phyloP scores from a whole-genome alignment of 768 basidiomycete species.

The Scleroderma bovista region DNA sequence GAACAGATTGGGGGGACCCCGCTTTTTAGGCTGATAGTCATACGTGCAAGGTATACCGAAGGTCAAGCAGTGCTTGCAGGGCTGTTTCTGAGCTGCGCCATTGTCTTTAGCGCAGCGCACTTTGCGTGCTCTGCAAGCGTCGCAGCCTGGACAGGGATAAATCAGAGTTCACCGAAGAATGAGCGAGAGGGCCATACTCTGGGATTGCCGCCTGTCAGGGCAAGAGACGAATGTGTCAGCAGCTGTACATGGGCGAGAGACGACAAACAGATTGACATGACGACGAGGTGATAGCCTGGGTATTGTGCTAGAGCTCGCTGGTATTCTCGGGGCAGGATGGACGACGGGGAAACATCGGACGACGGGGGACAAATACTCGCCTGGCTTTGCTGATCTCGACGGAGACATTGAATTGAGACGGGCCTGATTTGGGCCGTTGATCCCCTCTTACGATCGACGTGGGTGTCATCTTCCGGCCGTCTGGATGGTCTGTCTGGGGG shows the following conservation, averaged over 20 bases:
- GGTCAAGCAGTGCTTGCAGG: conserved; percentile 84
- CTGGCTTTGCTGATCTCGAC: background rate
- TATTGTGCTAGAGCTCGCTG: too few species aligned
- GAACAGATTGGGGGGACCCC: conserved; percentile 89
- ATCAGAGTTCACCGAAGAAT: conserved; percentile 20
- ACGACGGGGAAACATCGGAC: background rate
- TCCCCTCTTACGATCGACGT: background rate
- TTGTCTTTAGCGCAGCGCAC: conserved; percentile 81
- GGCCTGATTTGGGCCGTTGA: background rate
- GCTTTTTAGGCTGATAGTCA: conserved; percentile 90
- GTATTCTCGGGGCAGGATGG: background rate
- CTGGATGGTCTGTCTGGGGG: background rate
- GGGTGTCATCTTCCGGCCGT: background rate
- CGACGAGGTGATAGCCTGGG: background rate
- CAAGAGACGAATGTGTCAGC: conserved; percentile 27
- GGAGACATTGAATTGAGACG: background rate
- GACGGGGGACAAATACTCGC: background rate
- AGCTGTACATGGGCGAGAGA: conserved; percentile 6
- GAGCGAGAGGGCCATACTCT: conserved; percentile 47
- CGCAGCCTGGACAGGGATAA: conserved; percentile 53
- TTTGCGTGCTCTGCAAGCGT: conserved; percentile 82
- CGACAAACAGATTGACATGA: background rate
- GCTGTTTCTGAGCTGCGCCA: conserved; percentile 66
- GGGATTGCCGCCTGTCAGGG: conserved; percentile 69
- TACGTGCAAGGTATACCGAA: conserved; percentile 85